Conservation (phyloP, 306 rosid genomes). For the Inga leiocalycina region DNA sequence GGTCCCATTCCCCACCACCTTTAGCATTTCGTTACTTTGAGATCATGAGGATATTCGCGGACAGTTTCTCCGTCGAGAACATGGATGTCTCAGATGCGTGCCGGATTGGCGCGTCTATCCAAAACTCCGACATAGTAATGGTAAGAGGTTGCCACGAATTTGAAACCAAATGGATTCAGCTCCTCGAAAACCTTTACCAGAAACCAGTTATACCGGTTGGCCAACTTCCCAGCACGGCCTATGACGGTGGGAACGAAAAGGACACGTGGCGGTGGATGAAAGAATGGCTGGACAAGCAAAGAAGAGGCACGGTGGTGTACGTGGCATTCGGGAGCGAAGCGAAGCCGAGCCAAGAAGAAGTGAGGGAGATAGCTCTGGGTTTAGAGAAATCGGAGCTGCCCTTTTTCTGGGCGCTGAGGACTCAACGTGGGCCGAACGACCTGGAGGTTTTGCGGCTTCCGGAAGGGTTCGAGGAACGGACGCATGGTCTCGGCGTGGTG, state of each 20-base stretch:
- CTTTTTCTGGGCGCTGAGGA: neutral
- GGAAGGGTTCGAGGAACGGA: slow-evolving; percentile 44
- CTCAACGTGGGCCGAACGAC: neutral
- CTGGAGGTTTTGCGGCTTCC: slow-evolving; percentile 22
- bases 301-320: neutral
- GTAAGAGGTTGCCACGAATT: slow-evolving; percentile 28
- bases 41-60: neutral
- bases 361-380: slow-evolving; percentile 32
- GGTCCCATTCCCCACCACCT: slow-evolving; percentile 27
- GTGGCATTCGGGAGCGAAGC: slow-evolving; percentile 45
- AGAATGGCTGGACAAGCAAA: neutral
- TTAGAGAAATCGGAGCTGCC: neutral
- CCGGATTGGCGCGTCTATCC: neutral
- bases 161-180: slow-evolving; percentile 24
- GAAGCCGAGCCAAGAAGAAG: slow-evolving; percentile 28
- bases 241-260: neutral
- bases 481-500: slow-evolving; percentile 37
- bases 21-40: neutral
- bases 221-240: neutral
- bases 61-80: neutral
- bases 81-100: slow-evolving; percentile 19
- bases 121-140: neutral
- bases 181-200: neutral
- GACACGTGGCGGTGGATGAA: slow-evolving; percentile 7
- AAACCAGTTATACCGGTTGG: neutral